A percentile compares a stretch with the other conserved stretches of the same genome.
These are phyloP conservation scores for Allium cepa DNA, from an alignment of 106 monocot species.

Conservation along the genomic window DNA sequence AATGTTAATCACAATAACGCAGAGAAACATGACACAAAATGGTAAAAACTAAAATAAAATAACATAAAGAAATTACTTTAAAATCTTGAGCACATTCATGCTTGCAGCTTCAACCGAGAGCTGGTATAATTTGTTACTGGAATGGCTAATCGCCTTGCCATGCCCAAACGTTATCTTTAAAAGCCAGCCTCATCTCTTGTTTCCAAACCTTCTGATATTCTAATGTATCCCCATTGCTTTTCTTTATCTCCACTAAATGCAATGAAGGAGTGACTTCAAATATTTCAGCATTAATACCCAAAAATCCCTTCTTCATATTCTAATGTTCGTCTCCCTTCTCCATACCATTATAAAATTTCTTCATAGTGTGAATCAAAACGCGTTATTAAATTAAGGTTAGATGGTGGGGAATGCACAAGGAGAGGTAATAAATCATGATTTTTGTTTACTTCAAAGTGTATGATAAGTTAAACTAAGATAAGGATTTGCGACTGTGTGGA, in stretches of 20 bases:
- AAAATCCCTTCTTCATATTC: conserved; percentile 13
- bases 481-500: too few species aligned
- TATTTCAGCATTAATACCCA: conserved; percentile 22
- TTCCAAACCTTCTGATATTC: conserved; percentile 32
- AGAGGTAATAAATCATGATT: too few species aligned
- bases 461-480: too few species aligned
- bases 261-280: too few species aligned
- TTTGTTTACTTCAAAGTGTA: too few species aligned
- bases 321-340: too few species aligned
- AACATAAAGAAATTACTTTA: background rate
- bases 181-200: conserved; percentile 14
- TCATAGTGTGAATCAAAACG: too few species aligned
- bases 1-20: too few species aligned
- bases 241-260: conserved; percentile 26
- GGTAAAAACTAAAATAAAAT: background rate
- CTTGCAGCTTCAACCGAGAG: background rate
- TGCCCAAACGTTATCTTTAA: conserved; percentile 7
- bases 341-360: too few species aligned
- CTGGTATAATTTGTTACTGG: background rate
- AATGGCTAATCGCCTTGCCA: conserved; percentile 15
- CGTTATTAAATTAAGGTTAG: too few species aligned
- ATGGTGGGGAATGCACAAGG: too few species aligned
- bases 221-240: conserved; percentile 22
- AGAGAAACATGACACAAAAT: background rate
- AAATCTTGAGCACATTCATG: background rate